Conservation (phyloP, 768 basidiomycete species). For the Phylloporus arenicola region DNA sequence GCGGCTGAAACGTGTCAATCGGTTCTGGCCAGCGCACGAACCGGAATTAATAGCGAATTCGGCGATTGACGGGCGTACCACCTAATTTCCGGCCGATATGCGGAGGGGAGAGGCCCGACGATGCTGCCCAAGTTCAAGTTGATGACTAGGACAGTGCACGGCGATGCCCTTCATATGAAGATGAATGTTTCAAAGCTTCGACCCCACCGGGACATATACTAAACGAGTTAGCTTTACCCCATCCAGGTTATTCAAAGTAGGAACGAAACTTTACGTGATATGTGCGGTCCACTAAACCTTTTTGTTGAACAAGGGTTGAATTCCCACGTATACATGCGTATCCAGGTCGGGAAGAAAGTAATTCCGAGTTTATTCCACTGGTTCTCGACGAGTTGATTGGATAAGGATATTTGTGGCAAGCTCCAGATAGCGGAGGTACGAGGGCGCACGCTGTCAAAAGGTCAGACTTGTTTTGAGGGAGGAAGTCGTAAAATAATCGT, state of each 20-base stretch:
- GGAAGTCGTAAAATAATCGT: conserved; percentile 6
- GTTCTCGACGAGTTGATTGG: conserved; percentile 10
- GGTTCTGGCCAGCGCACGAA: conserved; percentile 5
- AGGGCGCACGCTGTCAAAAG: conserved; percentile 24
- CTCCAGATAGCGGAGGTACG: conserved; percentile 13
- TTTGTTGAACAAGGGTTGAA: neutral
- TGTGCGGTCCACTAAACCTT: conserved; percentile 1
- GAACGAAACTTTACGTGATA: conserved; percentile 15
- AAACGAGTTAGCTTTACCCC: conserved; percentile 5
- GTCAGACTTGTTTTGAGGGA: conserved; percentile 4
- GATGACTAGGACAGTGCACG: neutral
- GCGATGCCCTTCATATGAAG: neutral
- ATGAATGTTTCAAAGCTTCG: neutral
- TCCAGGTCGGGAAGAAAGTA: conserved; percentile 5
- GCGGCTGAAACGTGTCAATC: conserved; percentile 24
- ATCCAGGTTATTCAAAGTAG: conserved; percentile 2
- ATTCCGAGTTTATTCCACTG: conserved; percentile 7
- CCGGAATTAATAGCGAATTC: conserved; percentile 4
- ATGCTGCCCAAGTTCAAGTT: neutral
- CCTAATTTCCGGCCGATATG: conserved; percentile 13
- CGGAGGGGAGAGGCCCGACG: neutral
- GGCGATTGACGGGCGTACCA: conserved; percentile 9
- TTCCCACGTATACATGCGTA: neutral
- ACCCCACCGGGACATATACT: neutral
- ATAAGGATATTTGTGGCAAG: conserved; percentile 7